These are phyloP conservation scores for Apiospora rasikravindrae DNA, from an alignment of 2,329 filamentous ascomycete genomes.

Conservation along the genomic window DNA sequence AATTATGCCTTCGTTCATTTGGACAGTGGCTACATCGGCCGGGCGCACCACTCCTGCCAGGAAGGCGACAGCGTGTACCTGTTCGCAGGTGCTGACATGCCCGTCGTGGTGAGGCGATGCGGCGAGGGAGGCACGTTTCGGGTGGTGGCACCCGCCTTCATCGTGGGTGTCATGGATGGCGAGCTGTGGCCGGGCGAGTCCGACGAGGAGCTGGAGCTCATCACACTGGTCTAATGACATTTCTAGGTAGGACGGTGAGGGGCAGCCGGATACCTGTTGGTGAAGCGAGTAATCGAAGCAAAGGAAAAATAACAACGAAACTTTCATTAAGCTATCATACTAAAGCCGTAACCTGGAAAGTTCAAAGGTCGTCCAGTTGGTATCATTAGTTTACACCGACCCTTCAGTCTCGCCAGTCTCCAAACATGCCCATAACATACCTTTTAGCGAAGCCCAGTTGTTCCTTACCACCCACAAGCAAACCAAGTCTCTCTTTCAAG, in stretches of 20 bases:
- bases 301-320: neutral
- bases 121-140: neutral
- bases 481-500: neutral
- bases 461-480: neutral
- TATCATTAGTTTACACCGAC: neutral
- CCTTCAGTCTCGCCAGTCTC: neutral
- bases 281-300: no score
- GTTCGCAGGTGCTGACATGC: neutral
- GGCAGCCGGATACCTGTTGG: no score
- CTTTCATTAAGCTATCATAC: no score
- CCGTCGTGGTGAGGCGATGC: neutral
- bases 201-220: neutral
- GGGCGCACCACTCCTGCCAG: neutral
- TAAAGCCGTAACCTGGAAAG: no score
- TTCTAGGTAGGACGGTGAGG: neutral
- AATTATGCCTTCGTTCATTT: neutral
- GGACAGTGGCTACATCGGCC: neutral
- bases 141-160: neutral
- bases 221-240: neutral
- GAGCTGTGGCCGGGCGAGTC: neutral
- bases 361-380: neutral
- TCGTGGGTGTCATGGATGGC: neutral
- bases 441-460: neutral
- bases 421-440: neutral
- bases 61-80: slow-evolving; percentile 9